Percentiles rank a stretch among this genome's conserved stretches.
Evolutionary conservation across 2,329 filamentous ascomycete species (phyloP).

Genomic region (Pyrenophora tritici-repentis): DNA sequence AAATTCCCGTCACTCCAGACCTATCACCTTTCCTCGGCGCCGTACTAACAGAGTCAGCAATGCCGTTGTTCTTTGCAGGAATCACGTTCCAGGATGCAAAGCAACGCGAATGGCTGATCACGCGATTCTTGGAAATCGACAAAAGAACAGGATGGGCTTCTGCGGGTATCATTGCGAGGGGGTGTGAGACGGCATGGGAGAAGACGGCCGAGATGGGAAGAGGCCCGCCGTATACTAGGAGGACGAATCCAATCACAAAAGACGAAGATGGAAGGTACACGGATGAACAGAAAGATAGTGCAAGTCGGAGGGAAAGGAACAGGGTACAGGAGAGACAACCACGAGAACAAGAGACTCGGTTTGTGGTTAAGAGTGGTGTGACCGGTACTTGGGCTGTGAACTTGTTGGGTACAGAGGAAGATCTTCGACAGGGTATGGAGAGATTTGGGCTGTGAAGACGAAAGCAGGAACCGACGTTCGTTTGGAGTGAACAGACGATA

Average conservation of each 20-base stretch:
- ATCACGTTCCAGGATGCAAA: slow-evolving; percentile 73
- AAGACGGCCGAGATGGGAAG: slow-evolving; percentile 73
- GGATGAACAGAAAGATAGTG: slow-evolving; percentile 13
- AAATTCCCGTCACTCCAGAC: slow-evolving; percentile 46
- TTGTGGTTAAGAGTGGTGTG: slow-evolving; percentile 65
- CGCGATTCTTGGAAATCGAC: slow-evolving; percentile 74
- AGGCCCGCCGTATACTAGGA: slow-evolving; percentile 70
- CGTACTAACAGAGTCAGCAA: slow-evolving; percentile 79
- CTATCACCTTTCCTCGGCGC: slow-evolving; percentile 80
- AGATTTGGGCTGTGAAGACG: slow-evolving; percentile 24
- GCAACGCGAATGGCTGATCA: slow-evolving; percentile 79
- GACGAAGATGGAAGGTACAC: slow-evolving; percentile 13
- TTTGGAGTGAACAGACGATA: too few species aligned
- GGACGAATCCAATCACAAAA: slow-evolving; percentile 27
- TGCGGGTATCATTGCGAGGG: slow-evolving; percentile 77
- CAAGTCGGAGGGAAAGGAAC: background rate
- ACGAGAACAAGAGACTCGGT: slow-evolving; percentile 39
- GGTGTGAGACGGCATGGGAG: slow-evolving; percentile 84
- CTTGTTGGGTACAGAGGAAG: slow-evolving; percentile 75
- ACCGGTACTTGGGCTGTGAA: slow-evolving; percentile 75
- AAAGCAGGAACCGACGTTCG: too few species aligned
- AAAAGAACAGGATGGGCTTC: slow-evolving; percentile 87
- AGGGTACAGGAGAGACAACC: background rate
- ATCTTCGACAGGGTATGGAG: slow-evolving; percentile 56
- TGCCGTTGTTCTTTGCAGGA: slow-evolving; percentile 84